Percentiles rank a stretch among this genome's conserved stretches.
These are phyloP conservation scores for Selaginella tamariscina DNA, from an alignment of 75 land plant genomes.

Conservation along the genomic window DNA sequence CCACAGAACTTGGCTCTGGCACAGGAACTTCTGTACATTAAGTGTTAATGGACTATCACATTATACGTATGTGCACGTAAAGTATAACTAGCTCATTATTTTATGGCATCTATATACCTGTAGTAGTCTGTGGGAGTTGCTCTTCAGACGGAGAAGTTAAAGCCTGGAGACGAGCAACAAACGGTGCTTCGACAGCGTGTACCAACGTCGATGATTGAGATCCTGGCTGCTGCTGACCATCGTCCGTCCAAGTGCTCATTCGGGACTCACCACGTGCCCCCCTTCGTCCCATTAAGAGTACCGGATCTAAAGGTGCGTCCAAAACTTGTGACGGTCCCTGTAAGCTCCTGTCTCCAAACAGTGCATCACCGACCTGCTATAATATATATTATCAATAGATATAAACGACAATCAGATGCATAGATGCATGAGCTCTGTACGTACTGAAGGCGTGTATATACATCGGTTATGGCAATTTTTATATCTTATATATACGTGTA, in stretches of 20 bases:
- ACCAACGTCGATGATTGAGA: constrained; percentile 17
- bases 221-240: constrained; percentile 19
- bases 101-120: constrained; percentile 10
- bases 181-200: constrained; percentile 16
- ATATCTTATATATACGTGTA: too few relatives aligned
- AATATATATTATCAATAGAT: too few relatives aligned
- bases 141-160: constrained; percentile 27
- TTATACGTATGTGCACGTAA: background rate
- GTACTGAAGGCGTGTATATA: too few relatives aligned
- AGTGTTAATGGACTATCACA: background rate
- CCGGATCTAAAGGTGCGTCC: constrained; percentile 14
- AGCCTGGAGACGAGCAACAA: constrained; percentile 20
- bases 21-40: constrained; percentile 20
- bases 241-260: constrained; percentile 21
- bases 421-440: too few relatives aligned
- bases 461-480: too few relatives aligned
- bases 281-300: constrained; percentile 21
- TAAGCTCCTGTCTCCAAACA: constrained; percentile 22
- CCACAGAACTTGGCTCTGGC: background rate
- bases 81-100: constrained; percentile 9
- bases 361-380: constrained; percentile 27
- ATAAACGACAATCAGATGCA: too few relatives aligned
- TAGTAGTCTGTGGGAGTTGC: constrained; percentile 18
- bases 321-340: background rate
- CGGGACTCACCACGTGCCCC: constrained; percentile 11